These are phyloP conservation scores for Pulveroboletus sp. DNA, from an alignment of 768 basidiomycete species.

Conservation along the genomic window DNA sequence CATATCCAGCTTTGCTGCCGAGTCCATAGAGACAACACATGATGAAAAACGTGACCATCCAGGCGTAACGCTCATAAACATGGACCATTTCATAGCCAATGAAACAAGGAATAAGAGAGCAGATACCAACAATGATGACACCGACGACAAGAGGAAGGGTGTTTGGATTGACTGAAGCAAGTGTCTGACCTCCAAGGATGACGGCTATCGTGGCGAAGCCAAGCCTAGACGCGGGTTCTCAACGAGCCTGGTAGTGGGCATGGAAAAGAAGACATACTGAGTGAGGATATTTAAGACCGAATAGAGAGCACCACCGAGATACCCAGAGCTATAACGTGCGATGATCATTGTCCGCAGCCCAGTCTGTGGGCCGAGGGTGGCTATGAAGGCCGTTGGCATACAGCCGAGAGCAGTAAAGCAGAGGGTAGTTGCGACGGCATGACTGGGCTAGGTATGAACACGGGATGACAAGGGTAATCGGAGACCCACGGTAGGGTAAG, in stretches of 20 bases:
- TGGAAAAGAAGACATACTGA: constrained; percentile 26
- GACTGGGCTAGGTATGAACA: constrained; percentile 24
- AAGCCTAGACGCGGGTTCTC: constrained; percentile 26
- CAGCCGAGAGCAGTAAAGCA: constrained; percentile 44
- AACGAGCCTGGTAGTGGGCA: background rate
- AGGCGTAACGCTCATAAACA: constrained; percentile 51
- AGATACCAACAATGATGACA: constrained; percentile 43
- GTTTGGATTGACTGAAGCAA: constrained; percentile 41
- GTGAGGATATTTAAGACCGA: constrained; percentile 52
- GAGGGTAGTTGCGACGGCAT: constrained; percentile 41
- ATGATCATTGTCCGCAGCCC: constrained; percentile 55
- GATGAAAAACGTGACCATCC: constrained; percentile 44
- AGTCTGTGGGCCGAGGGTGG: constrained; percentile 49
- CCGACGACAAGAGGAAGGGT: constrained; percentile 45
- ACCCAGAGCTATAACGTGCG: constrained; percentile 45
- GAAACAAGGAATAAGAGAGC: constrained; percentile 43
- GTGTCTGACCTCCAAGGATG: constrained; percentile 50
- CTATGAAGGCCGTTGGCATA: constrained; percentile 44
- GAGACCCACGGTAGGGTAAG: constrained; percentile 41
- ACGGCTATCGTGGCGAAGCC: constrained; percentile 47
- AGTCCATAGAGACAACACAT: constrained; percentile 51
- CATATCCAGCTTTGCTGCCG: constrained; percentile 43
- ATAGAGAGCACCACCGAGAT: constrained; percentile 44
- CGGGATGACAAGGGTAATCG: background rate
- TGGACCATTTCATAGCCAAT: constrained; percentile 45